Evolutionary conservation across 208 protist genomes (phyloP).

Genomic region (Endotrypanum monterogeii): DNA sequence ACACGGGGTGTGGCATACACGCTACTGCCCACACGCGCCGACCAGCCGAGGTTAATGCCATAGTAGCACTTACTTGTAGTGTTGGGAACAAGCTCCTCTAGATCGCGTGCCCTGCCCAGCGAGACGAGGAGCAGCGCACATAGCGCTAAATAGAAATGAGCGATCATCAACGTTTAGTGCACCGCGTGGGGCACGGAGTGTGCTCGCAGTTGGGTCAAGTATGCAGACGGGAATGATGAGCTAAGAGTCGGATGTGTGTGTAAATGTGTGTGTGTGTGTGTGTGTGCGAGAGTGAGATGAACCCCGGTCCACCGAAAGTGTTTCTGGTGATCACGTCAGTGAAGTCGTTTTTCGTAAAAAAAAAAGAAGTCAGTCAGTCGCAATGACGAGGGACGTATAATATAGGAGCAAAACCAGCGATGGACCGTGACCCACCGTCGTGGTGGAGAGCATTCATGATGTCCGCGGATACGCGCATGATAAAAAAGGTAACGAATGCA

Average conservation of each 20-base stretch:
- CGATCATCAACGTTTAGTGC: not conserved
- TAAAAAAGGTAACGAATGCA: not conserved
- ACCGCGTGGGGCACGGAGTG: not conserved
- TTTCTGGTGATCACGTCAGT: not conserved
- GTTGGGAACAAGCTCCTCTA: constrained; percentile 12
- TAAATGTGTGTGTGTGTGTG: no score
- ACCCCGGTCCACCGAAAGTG: not conserved
- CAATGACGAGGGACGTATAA: no score
- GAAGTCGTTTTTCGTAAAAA: not conserved
- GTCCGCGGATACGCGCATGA: not conserved
- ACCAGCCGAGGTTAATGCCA: constrained; percentile 73
- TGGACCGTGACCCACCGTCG: not conserved
- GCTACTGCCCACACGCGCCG: constrained; percentile 75
- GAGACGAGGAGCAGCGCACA: constrained; percentile 7
- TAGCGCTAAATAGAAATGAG: not conserved
- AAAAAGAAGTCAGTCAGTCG: no score
- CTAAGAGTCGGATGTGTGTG: not conserved
- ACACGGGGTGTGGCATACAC: constrained; percentile 81
- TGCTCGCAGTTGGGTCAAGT: not conserved
- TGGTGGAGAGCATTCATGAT: not conserved
- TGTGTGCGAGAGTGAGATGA: no score
- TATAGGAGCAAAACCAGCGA: not conserved
- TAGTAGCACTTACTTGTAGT: constrained; percentile 37
- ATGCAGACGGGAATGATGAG: no score
- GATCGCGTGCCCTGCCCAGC: not conserved